A percentile compares a stretch with the other conserved stretches of the same genome.
Conservation (phyloP, 345 rosid species). For the Barbarea vulgaris region DNA sequence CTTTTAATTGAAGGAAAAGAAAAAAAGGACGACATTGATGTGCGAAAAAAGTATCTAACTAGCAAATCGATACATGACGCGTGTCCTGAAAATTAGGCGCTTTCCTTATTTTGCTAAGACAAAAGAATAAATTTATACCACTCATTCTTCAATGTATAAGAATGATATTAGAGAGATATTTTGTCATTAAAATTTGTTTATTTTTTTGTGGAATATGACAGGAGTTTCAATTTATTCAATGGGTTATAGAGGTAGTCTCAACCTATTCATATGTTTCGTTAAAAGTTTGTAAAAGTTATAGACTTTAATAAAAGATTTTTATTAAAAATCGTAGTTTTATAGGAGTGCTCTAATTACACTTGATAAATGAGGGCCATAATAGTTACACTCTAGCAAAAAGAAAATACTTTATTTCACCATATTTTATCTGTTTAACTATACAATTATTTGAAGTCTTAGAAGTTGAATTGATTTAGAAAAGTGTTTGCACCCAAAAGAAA, state of each 20-base stretch:
- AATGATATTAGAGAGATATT: not conserved
- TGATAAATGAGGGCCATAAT: not conserved
- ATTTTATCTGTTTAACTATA: not conserved
- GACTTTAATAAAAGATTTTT: too few relatives aligned
- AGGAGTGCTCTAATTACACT: not conserved
- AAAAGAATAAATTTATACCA: not conserved
- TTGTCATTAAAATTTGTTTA: not conserved
- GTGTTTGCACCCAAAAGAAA: not conserved
- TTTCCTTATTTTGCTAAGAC: not conserved
- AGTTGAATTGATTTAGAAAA: not conserved
- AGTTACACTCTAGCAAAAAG: not conserved
- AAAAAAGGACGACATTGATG: conserved; percentile 8
- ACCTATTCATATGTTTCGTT: not conserved
- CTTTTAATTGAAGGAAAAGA: conserved; percentile 32
- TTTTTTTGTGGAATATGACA: not conserved
- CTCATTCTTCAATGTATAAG: not conserved
- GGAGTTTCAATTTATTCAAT: not conserved
- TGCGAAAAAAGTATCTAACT: conserved; percentile 19
- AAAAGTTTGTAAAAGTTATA: too few relatives aligned
- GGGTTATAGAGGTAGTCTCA: too few relatives aligned
- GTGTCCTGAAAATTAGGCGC: conserved; percentile 21
- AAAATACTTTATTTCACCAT: not conserved
- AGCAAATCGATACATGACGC: conserved; percentile 21
- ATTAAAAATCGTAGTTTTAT: too few relatives aligned
- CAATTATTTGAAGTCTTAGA: not conserved